These are phyloP conservation scores for Cyberlindnera mississippiensis DNA, from an alignment of 805 yeast species.

Conservation along the genomic window DNA sequence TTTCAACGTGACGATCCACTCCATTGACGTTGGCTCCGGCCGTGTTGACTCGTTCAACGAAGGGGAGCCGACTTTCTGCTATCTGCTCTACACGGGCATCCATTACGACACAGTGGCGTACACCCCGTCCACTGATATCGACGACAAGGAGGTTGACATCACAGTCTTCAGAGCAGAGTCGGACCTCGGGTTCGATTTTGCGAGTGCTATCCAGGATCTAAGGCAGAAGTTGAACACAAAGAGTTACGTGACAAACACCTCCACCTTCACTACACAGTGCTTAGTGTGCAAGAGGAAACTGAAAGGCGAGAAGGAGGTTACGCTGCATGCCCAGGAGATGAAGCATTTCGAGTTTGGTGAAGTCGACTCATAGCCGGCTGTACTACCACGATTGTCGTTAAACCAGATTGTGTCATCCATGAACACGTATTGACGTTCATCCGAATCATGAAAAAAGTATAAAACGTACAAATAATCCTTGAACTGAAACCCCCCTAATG, in stretches of 20 bases:
- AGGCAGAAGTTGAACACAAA: conserved; percentile 42
- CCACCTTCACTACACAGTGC: conserved; percentile 54
- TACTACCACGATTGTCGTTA: neutral
- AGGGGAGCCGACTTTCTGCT: conserved; percentile 38
- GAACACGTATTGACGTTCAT: conserved; percentile 26
- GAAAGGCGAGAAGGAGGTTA: conserved; percentile 61
- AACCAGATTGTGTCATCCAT: neutral
- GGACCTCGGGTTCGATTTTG: conserved; percentile 31
- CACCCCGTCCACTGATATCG: conserved; percentile 23
- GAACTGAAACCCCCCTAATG: neutral
- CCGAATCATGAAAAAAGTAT: neutral
- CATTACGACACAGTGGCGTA: conserved; percentile 67
- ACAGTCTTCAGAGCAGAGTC: conserved; percentile 40
- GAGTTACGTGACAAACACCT: conserved; percentile 65
- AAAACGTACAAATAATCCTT: too few species aligned
- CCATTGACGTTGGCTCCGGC: conserved; percentile 63
- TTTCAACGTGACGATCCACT: conserved; percentile 48
- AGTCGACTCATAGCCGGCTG: conserved; percentile 3
- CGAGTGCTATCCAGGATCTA: conserved; percentile 37
- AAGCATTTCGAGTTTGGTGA: conserved; percentile 63
- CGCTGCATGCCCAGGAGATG: conserved; percentile 57
- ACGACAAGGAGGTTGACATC: conserved; percentile 32
- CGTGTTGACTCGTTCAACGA: conserved; percentile 49
- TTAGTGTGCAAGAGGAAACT: conserved; percentile 47
- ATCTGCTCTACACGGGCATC: conserved; percentile 62